phyloP scores from a whole-genome alignment of 176 grass and related monocot species.

The Cymbopogon citratus region DNA sequence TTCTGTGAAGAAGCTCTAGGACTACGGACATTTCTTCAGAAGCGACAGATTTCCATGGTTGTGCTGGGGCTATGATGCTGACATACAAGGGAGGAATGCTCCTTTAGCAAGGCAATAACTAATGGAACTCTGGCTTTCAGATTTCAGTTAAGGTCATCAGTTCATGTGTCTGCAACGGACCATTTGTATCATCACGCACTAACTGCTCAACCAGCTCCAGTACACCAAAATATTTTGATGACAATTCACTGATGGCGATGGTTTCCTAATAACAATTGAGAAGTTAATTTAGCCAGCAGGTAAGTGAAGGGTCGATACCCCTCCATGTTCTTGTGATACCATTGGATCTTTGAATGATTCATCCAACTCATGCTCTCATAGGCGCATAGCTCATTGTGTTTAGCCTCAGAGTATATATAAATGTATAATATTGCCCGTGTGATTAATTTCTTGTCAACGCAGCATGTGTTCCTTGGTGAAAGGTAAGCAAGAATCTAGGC shows the following conservation, averaged over 20 bases:
- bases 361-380: background rate
- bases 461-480: conserved; percentile 19
- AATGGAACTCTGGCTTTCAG: background rate
- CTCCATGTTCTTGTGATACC: background rate
- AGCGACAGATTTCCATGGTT: background rate
- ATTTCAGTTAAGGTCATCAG: no score
- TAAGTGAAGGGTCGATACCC: background rate
- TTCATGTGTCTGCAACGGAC: no score
- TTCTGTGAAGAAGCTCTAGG: background rate
- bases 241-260: background rate
- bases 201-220: background rate
- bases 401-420: background rate
- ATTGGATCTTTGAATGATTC: background rate
- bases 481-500: conserved; percentile 27
- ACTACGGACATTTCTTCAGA: background rate
- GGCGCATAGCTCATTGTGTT: background rate
- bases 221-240: background rate
- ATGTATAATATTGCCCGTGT: background rate
- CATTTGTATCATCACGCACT: background rate
- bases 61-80: background rate
- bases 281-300: background rate
- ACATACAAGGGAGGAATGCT: background rate
- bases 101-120: background rate
- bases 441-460: conserved; percentile 28
- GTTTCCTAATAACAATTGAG: background rate